Base-by-base conservation (phyloP, 768 basidiomycete genomes). In the Suillus alpinus region DNA sequence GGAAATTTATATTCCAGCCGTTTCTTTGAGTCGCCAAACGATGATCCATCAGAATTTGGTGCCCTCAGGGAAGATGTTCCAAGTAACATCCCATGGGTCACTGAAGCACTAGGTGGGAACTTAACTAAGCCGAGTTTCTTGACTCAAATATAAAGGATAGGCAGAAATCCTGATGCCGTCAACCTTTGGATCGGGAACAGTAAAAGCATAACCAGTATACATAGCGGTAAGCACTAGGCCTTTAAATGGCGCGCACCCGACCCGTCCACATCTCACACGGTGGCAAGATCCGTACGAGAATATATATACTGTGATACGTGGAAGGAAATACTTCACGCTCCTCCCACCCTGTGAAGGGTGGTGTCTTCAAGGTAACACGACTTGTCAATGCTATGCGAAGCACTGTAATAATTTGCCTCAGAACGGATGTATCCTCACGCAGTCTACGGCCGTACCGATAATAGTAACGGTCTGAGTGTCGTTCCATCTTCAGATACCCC, bases 171-270 rank as follows among this genome's bases (percentile, higher is more conserved):
- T 0, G 95, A 98, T 67, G 95, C 94, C 6, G 93, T 94, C 3
- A 97, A 97, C 69, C 68, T 98, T 20, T 98, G 95, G 94, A 91
- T 97, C 39, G 95, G 95, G 12, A 82, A 91, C 66, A 77, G 80
- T 58, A 76, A 78, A 60, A 94, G 92, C 68, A 77, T 86, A 14
- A 97, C 95, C 1, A 92, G 89, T 58, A 81, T 96, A 49, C 95
- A 98, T 70, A 91, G 85, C 68, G 94, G 94, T 92, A 64, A 56
- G 43, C 36, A 55, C 26, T 31, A 20, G 32, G 58, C n/a, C 47
- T 31, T 14, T 62, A 56, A 40, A 40, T 56, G 9, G 9, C 44
- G 9, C 43, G 51, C 34, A 47, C 20, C 44, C 59, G 57, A 64
- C 44, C 41, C 43, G 20, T 23, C 34, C 13, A 41, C 46, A 49